Evolutionary conservation across 495 filamentous ascomycete genomes (phyloP), one percentile per base, ranked within the genome.

Genomic region (Xylaria longipes): DNA sequence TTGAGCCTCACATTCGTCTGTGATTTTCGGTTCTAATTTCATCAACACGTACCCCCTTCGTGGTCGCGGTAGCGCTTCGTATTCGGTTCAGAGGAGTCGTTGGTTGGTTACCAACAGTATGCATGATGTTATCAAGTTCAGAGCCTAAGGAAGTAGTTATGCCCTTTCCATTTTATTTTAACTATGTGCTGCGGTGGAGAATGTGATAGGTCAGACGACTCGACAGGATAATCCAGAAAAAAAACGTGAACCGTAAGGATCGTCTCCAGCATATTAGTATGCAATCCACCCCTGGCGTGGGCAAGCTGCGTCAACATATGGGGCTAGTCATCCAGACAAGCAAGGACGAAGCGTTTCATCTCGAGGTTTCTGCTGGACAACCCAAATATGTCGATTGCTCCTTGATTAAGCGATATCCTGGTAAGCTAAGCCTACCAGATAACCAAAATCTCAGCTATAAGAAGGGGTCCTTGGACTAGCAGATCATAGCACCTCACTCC

Each of bases 171-270:
- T 37, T 71, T 48, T 22, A 56, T 46, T 57, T 45, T 12, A 39
- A 43, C 62, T 68, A 70, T 60, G 58, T 57, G 48, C 50, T 33
- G 46, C 60, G 27, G 61, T 71, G 61, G 50, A 39, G 73, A 75
- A 78, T 73, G 67, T 78, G 77, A 78, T 65, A 78, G 65, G 71
- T 78, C 76, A 78, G 70, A 63, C 63, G 50, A 58, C 41, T 39
- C 54, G 25, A 43, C 57, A 70, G n/a, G 29, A 69, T 73, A 65
- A 17, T 43, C 22, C 9, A 20, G 20, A 2, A 43, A 22, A 65
- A 69, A 69, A 50, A 45, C 57, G 52, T 62, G 54, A 72, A 70
- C 35, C 54, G 73, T 74, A 71, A 72, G 73, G 75, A 65, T 68
- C 72, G 62, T 56, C n/a, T 69, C 68, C 29, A 75, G 52, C 56